Evolutionary conservation across 2,329 filamentous ascomycete genomes (phyloP).

Genomic region (Cryphonectria radicalis): DNA sequence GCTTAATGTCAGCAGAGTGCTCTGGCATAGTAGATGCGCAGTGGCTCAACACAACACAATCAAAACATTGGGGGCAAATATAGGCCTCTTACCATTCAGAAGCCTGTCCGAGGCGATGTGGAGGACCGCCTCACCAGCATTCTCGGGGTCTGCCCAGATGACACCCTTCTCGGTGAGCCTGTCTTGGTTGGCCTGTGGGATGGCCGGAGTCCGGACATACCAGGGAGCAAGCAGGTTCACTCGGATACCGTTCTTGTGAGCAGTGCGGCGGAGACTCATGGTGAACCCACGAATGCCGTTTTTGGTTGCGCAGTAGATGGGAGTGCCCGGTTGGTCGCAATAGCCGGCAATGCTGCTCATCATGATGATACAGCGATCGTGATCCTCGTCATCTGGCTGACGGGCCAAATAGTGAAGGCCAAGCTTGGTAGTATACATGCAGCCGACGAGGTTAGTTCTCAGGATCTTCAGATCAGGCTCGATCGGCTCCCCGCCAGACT

Average conservation of each 20-base stretch:
- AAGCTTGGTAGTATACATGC: conserved; percentile 37
- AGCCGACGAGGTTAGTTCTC: conserved; percentile 38
- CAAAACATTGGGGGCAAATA: background rate
- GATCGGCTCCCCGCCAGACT: conserved; percentile 30
- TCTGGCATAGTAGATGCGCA: background rate
- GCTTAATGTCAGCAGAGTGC: background rate
- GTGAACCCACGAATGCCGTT: conserved; percentile 45
- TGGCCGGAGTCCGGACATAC: conserved; percentile 34
- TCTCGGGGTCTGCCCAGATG: background rate
- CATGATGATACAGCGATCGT: conserved; percentile 39
- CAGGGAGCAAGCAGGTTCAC: conserved; percentile 44
- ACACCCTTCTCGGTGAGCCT: conserved; percentile 37
- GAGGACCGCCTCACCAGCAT: background rate
- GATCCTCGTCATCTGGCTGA: conserved; percentile 35
- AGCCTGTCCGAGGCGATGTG: background rate
- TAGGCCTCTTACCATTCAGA: background rate
- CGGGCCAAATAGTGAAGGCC: conserved; percentile 42
- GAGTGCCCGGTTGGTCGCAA: conserved; percentile 38
- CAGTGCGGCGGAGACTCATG: conserved; percentile 40
- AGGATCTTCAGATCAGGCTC: conserved; percentile 37
- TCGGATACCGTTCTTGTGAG: conserved; percentile 39
- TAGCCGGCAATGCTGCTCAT: conserved; percentile 42
- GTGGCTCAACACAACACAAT: background rate
- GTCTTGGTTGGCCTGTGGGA: conserved; percentile 21
- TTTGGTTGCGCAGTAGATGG: conserved; percentile 43